A percentile compares a stretch with the other conserved stretches of the same genome.
These are phyloP conservation scores for Talaromyces sp. DNA, from an alignment of 2,329 filamentous ascomycete species.

Conservation along the genomic window DNA sequence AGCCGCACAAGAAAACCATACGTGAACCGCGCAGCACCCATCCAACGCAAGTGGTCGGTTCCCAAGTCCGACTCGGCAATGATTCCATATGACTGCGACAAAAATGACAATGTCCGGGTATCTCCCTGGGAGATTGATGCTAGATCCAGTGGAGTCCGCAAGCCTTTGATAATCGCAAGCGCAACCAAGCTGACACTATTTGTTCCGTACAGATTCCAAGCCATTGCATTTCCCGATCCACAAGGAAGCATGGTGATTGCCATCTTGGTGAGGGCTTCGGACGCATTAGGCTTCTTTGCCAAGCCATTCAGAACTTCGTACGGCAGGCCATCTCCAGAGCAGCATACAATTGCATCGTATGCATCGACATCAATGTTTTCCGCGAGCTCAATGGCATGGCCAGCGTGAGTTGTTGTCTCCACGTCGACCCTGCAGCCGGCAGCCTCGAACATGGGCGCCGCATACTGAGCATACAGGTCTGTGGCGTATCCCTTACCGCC, in stretches of 20 bases:
- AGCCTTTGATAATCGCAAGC: conserved; percentile 78
- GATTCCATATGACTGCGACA: conserved; percentile 85
- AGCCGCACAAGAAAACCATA: conserved; percentile 76
- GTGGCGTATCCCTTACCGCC: conserved; percentile 74
- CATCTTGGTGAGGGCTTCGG: conserved; percentile 66
- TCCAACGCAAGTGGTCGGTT: conserved; percentile 89
- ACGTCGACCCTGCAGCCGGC: conserved; percentile 73
- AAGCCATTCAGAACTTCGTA: conserved; percentile 95
- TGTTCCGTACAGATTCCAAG: conserved; percentile 81
- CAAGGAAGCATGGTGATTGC: conserved; percentile 86
- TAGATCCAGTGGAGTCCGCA: conserved; percentile 78
- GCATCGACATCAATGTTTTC: conserved; percentile 69
- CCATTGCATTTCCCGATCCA: conserved; percentile 91
- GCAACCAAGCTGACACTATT: conserved; percentile 69
- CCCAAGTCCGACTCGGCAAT: conserved; percentile 85
- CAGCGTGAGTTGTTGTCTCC: conserved; percentile 63
- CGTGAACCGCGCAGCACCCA: conserved; percentile 80
- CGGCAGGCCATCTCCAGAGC: conserved; percentile 85
- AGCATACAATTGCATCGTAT: conserved; percentile 81
- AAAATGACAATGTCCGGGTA: conserved; percentile 71
- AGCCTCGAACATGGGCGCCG: conserved; percentile 76
- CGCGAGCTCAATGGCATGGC: conserved; percentile 74
- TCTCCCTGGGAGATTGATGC: conserved; percentile 81
- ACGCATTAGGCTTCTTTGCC: conserved; percentile 68
- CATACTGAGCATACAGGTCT: conserved; percentile 67